Percentiles rank a stretch among this genome's conserved stretches.
These are phyloP conservation scores for Sclerotinia sclerotiorum DNA, from an alignment of 2,329 filamentous ascomycete genomes.

Conservation along the genomic window DNA sequence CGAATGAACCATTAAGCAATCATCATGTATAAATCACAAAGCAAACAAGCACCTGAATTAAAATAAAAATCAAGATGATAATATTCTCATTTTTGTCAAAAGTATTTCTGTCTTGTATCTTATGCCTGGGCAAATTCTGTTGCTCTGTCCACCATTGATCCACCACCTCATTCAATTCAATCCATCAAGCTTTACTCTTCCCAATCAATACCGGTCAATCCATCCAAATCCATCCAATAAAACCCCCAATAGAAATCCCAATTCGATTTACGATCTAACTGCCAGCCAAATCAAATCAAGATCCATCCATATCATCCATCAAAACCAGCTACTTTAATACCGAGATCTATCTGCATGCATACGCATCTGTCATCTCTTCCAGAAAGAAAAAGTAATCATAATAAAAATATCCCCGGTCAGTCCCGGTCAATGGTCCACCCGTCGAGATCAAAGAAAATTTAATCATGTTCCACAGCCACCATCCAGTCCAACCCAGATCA, in stretches of 20 bases:
- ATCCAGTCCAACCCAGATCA: neutral
- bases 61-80: slow-evolving; percentile 5
- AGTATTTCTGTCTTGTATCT: slow-evolving; percentile 6
- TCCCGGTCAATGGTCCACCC: slow-evolving; percentile 14
- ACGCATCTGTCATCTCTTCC: slow-evolving; percentile 1
- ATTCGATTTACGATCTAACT: neutral
- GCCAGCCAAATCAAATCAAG: slow-evolving; percentile 1
- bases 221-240: slow-evolving; percentile 7
- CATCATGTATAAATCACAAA: neutral
- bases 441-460: slow-evolving; percentile 15
- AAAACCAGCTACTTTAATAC: slow-evolving; percentile 14
- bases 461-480: neutral
- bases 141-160: neutral
- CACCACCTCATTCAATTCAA: neutral
- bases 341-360: slow-evolving; percentile 12
- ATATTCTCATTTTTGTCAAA: slow-evolving; percentile 5
- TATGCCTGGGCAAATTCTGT: neutral
- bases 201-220: slow-evolving; percentile 3
- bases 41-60: neutral
- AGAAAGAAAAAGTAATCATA: slow-evolving; percentile 16
- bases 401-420: slow-evolving; percentile 17
- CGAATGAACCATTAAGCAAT: too few species aligned
- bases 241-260: neutral
- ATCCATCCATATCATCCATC: slow-evolving; percentile 10
- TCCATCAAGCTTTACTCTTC: neutral